Evolutionary conservation across 768 basidiomycete species (phyloP).

Genomic region (Mycena albidolilacea): DNA sequence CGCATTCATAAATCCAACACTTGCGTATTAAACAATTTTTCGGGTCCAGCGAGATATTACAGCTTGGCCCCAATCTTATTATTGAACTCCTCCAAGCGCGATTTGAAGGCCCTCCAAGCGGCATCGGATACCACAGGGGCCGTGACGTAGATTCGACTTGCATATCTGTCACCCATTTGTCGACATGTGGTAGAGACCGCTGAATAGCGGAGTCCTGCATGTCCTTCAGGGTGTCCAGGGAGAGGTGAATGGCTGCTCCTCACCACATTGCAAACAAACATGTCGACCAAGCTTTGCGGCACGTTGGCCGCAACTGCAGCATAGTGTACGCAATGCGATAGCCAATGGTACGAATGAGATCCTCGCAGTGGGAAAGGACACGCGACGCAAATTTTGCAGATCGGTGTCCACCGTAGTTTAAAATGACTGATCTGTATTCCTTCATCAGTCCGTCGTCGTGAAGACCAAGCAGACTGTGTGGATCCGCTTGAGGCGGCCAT

Average conservation of each 20-base stretch:
- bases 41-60: no score
- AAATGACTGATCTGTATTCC: slow-evolving; percentile 45
- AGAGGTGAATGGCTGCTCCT: slow-evolving; percentile 48
- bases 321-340: slow-evolving; percentile 62
- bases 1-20: no score
- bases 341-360: slow-evolving; percentile 59
- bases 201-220: slow-evolving; percentile 52
- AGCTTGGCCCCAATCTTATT: no score
- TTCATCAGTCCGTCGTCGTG: slow-evolving; percentile 43
- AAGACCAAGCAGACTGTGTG: slow-evolving; percentile 39
- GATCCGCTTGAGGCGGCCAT: slow-evolving; percentile 38
- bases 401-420: slow-evolving; percentile 49
- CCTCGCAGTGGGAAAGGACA: slow-evolving; percentile 52
- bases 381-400: background rate
- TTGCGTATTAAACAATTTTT: no score
- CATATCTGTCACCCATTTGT: slow-evolving; percentile 31
- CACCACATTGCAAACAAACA: slow-evolving; percentile 56
- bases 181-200: slow-evolving; percentile 44
- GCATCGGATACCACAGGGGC: slow-evolving; percentile 33
- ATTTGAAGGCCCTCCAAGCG: no score
- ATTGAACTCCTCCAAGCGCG: no score
- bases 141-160: slow-evolving; percentile 35
- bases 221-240: slow-evolving; percentile 47
- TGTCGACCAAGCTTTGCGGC: slow-evolving; percentile 48
- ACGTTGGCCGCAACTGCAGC: slow-evolving; percentile 47